These are phyloP conservation scores for Oryza longistaminata DNA, from an alignment of 176 grass and related monocot genomes.

Conservation along the genomic window DNA sequence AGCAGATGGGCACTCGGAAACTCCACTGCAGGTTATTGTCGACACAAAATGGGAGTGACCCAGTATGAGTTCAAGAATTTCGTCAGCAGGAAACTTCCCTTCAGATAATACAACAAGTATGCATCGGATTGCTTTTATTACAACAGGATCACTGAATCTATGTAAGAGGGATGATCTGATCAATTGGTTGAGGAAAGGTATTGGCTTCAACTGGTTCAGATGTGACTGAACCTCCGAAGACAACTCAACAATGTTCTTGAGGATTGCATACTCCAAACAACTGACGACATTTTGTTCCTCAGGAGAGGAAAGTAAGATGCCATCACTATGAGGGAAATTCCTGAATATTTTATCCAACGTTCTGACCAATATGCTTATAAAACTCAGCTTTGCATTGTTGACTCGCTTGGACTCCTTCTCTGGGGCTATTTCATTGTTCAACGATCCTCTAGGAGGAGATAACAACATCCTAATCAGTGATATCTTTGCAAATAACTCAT, in stretches of 20 bases:
- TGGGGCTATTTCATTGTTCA: conserved; percentile 34
- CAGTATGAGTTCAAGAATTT: conserved; percentile 85
- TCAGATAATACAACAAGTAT: conserved; percentile 72
- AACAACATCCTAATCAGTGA: conserved; percentile 71
- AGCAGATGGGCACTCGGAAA: conserved; percentile 49
- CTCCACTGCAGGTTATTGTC: conserved; percentile 50
- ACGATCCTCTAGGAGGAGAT: conserved; percentile 52
- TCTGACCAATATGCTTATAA: conserved; percentile 67
- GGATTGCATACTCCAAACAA: conserved; percentile 77
- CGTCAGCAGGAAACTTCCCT: conserved; percentile 62
- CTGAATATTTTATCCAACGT: conserved; percentile 63
- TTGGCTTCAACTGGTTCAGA: conserved; percentile 54
- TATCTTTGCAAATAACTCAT: conserved; percentile 76
- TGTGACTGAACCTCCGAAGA: conserved; percentile 55
- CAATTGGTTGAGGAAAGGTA: conserved; percentile 75
- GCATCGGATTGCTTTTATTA: conserved; percentile 83
- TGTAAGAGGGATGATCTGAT: conserved; percentile 87
- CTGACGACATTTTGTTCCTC: conserved; percentile 23
- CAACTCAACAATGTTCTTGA: conserved; percentile 80
- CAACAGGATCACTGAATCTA: conserved; percentile 76
- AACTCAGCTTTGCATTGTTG: conserved; percentile 66
- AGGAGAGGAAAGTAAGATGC: conserved; percentile 20
- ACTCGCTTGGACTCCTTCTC: conserved; percentile 66
- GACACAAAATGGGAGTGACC: conserved; percentile 90
- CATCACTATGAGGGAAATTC: conserved; percentile 47